Percentiles rank a stretch among this genome's conserved stretches.
Evolutionary conservation across 805 yeast species (phyloP).

Genomic region (Hanseniaspora clermontiae): DNA sequence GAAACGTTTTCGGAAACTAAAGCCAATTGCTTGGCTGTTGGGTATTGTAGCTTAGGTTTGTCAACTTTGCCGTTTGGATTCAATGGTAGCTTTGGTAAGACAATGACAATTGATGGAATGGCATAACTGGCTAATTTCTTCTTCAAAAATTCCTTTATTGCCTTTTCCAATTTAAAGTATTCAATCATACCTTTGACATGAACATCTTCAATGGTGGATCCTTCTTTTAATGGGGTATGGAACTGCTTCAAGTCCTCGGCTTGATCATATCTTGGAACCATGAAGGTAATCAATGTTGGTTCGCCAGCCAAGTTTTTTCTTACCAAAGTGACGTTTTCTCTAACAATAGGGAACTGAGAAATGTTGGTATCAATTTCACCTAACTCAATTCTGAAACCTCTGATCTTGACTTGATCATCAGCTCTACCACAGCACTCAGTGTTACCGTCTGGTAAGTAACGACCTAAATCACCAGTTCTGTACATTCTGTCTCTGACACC

Average conservation of each 20-base stretch:
- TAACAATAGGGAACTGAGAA: slow-evolving; percentile 81
- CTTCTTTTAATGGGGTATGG: slow-evolving; percentile 34
- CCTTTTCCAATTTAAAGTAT: slow-evolving; percentile 64
- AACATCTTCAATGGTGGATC: slow-evolving; percentile 36
- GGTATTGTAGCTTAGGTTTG: slow-evolving; percentile 92
- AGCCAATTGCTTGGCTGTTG: slow-evolving; percentile 73
- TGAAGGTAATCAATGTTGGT: slow-evolving; percentile 77
- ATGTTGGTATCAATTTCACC: slow-evolving; percentile 98
- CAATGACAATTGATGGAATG: slow-evolving; percentile 82
- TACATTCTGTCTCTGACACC: slow-evolving; percentile 95
- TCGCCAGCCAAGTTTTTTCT: slow-evolving; percentile 87
- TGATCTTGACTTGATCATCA: slow-evolving; percentile 94
- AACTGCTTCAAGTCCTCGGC: slow-evolving; percentile 35
- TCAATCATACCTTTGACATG: slow-evolving; percentile 68
- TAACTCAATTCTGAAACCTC: slow-evolving; percentile 96
- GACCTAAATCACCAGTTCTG: slow-evolving; percentile 94
- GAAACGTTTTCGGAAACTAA: slow-evolving; percentile 48
- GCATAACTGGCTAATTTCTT: slow-evolving; percentile 87
- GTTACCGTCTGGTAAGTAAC: slow-evolving; percentile 93
- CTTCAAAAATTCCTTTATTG: slow-evolving; percentile 69
- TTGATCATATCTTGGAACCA: slow-evolving; percentile 65
- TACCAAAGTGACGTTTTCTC: slow-evolving; percentile 87
- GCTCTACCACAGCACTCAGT: slow-evolving; percentile 98
- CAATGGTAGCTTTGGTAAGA: slow-evolving; percentile 72
- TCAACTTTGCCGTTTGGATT: slow-evolving; percentile 98